Base-by-base conservation (phyloP, 352 stramenopile species). In the Hyaloperonospora arabidopsidis region DNA sequence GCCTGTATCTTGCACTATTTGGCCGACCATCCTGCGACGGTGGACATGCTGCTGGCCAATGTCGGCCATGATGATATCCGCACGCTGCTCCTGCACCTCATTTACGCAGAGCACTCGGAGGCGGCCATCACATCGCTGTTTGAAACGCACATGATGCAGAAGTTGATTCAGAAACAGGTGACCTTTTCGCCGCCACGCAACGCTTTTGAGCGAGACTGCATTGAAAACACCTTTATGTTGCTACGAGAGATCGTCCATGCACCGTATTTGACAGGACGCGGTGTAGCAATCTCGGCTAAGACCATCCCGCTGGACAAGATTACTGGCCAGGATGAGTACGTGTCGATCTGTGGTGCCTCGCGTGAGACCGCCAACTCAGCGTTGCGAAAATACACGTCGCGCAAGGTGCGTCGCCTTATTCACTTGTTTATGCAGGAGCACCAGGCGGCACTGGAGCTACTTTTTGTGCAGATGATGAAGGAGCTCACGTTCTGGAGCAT, bases 81-180 rank as follows among this genome's bases (percentile, higher is more conserved):
- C 34, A 86, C 75, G 32, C 52, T 90, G 43, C 47, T 93, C 49
- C 59, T 93, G 44, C 84, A 89, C 46, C 48, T 93, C 39, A 74
- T 91, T 36, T 93, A 93, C 65, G 83, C 80, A 22, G 84, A 93
- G 50, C 84, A 93, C 66, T 86, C 84, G 46, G 78, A 91, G 29
- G 77, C 61, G 38, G 53, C 77, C 46, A 90, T 93, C 52, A 72
- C 71, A 32, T 71, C 76, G 35, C 61, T 93, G 10, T 91, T 90
- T 51, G 60, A 74, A 47, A 87, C 70, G 43, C 60, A 81, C 29
- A 68, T 93, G 61, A 67, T 93, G 51, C 74, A 86, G 46, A 84
- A 84, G 53, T 60, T 93, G 47, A 78, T 93, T 59, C 61, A 89
- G 50, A 83, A 76, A 62, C 74, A 89, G 43, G 72, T 92, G 44